These are phyloP conservation scores for Fusarium sp. DNA, from an alignment of 2,329 filamentous ascomycete genomes.

Conservation along the genomic window DNA sequence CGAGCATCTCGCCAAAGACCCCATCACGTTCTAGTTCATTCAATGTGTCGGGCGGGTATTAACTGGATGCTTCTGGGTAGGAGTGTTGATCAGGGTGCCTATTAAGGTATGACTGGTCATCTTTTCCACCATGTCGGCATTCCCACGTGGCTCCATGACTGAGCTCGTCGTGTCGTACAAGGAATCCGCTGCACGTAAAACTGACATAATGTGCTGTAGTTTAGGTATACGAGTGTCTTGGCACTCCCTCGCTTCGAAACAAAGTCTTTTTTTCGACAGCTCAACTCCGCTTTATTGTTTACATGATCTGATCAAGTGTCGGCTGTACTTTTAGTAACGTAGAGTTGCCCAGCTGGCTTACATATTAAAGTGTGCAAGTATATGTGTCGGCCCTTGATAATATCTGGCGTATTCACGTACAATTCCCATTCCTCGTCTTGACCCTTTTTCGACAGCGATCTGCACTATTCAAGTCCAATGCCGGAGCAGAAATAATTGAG, in stretches of 20 bases:
- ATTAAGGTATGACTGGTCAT: constrained; percentile 43
- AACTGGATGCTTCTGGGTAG: constrained; percentile 4
- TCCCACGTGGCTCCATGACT: constrained; percentile 49
- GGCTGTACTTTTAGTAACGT: neutral
- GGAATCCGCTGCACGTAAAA: constrained; percentile 41
- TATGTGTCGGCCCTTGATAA: neutral
- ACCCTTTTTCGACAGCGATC: constrained; percentile 9
- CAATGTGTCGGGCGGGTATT: constrained; percentile 11
- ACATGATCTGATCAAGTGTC: constrained; percentile 25
- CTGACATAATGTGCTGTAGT: constrained; percentile 25
- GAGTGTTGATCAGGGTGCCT: constrained; percentile 5
- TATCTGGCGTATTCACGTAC: neutral
- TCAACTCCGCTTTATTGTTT: constrained; percentile 10
- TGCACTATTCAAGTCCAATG: constrained; percentile 8
- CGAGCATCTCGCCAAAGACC: constrained; percentile 25
- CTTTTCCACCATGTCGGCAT: constrained; percentile 39
- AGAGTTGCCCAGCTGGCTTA: neutral
- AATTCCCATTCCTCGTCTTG: neutral
- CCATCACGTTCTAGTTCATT: constrained; percentile 23
- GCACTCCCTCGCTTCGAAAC: constrained; percentile 24
- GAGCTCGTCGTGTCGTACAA: constrained; percentile 31
- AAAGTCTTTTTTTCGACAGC: constrained; percentile 1
- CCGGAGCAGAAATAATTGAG: constrained; percentile 3
- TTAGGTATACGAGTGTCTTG: neutral
- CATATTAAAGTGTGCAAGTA: neutral